A percentile compares a stretch with the other conserved stretches of the same genome.
phyloP scores from a whole-genome alignment of 1,139 yeast species.

The Wickerhamomyces sp. region DNA sequence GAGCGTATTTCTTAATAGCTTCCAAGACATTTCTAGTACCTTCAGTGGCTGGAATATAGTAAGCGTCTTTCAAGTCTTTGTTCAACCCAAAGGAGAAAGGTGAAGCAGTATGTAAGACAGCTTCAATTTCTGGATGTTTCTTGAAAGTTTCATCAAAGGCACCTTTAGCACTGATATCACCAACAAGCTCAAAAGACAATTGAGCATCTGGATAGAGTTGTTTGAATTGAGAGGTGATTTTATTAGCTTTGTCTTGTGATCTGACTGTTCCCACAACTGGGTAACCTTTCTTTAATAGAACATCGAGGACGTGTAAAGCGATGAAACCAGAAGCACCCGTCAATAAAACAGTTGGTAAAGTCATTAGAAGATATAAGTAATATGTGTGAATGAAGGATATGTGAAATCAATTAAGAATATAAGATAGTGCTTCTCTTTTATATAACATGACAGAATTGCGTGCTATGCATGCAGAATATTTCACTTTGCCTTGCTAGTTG shows the following conservation, averaged over 20 bases:
- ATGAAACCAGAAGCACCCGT: conserved; percentile 54
- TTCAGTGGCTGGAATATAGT: conserved; percentile 41
- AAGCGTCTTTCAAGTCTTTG: conserved; percentile 29
- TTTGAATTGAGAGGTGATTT: conserved; percentile 33
- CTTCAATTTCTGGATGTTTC: conserved; percentile 39
- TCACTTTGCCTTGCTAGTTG: no score
- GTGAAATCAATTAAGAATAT: no score
- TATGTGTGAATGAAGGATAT: no score
- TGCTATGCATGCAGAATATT: no score
- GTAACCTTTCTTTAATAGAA: conserved; percentile 33
- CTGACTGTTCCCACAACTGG: conserved; percentile 53
- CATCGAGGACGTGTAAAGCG: conserved; percentile 40
- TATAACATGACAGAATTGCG: no score
- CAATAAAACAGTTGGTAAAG: conserved; percentile 32
- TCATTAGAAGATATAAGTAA: no score
- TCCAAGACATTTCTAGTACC: conserved; percentile 40
- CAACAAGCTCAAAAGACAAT: conserved; percentile 37
- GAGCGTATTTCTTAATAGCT: conserved; percentile 36
- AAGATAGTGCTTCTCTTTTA: no score
- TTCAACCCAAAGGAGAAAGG: conserved; percentile 33
- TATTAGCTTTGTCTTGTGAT: conserved; percentile 44
- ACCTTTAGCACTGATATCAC: conserved; percentile 35
- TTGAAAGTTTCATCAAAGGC: conserved; percentile 35
- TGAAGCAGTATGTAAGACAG: conserved; percentile 51
- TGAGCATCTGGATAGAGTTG: conserved; percentile 38